A percentile compares a stretch with the other conserved stretches of the same genome.
These are phyloP conservation scores for Pinus albicaulis DNA, from an alignment of 75 land plant species.

Conservation along the genomic window DNA sequence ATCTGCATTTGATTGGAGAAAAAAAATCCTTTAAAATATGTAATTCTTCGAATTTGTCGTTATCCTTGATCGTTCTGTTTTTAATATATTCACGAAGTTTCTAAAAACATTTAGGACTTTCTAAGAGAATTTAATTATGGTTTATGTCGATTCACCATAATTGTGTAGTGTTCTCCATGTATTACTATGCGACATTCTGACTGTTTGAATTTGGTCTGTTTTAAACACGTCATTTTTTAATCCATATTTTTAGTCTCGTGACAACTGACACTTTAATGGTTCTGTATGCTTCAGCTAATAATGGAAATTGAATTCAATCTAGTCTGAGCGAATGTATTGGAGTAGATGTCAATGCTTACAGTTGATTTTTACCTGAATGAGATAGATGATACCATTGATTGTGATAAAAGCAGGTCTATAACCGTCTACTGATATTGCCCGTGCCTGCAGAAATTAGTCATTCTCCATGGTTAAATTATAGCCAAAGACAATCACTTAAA, in stretches of 20 bases:
- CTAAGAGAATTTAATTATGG: not conserved
- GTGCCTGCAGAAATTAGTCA: constrained; percentile 43
- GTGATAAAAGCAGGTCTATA: constrained; percentile 60
- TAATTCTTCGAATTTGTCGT: not conserved
- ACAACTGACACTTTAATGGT: not conserved
- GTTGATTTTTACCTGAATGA: constrained; percentile 58
- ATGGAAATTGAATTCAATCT: not conserved
- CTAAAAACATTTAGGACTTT: not conserved
- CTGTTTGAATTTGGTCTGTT: not conserved
- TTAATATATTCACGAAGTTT: not conserved
- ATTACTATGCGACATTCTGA: not conserved
- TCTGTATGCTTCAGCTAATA: not conserved
- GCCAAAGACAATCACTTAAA: not conserved
- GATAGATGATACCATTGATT: constrained; percentile 66
- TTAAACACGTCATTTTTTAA: not conserved
- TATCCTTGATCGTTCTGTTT: not conserved
- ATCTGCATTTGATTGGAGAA: too few relatives aligned
- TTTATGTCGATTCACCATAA: not conserved
- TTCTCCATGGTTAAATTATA: not conserved
- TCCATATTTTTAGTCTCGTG: not conserved
- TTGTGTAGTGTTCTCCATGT: not conserved
- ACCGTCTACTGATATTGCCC: constrained; percentile 72
- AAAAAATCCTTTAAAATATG: too few relatives aligned
- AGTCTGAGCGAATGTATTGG: not conserved
- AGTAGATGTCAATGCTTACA: not conserved